Conservation (phyloP, 176 grass and related monocot species). For the Eragrostis nindensis region DNA sequence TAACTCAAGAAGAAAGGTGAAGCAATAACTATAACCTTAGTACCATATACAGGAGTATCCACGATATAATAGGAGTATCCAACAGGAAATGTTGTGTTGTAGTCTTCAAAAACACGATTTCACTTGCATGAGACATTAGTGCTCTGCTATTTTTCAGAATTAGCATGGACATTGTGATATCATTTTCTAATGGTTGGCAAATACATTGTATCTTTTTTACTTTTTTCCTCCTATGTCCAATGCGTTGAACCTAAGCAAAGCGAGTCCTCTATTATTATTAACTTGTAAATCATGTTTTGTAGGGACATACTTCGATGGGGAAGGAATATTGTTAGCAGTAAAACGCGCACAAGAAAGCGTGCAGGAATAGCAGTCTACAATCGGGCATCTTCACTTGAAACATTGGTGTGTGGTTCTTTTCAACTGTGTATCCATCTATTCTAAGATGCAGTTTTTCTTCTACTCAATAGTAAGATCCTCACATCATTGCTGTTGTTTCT, state of each 20-base stretch:
- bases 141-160: not conserved
- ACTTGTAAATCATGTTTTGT: constrained; percentile 33
- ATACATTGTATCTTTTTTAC: constrained; percentile 1
- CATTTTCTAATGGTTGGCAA: not conserved
- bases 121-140: not conserved
- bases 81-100: not conserved
- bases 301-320: constrained; percentile 97
- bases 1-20: constrained; percentile 97
- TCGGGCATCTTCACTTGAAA: constrained; percentile 93
- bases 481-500: constrained; percentile 11
- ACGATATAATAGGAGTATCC: constrained; percentile 3
- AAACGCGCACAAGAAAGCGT: constrained; percentile 89
- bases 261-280: not conserved
- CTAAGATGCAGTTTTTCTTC: not conserved
- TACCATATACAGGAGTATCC: not conserved
- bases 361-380: constrained; percentile 87
- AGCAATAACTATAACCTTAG: constrained; percentile 3
- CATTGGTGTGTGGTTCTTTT: constrained; percentile 60
- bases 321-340: constrained; percentile 91
- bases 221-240: not conserved
- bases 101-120: not conserved
- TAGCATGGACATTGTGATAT: too few relatives aligned
- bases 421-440: not conserved
- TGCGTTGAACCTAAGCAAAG: not conserved
- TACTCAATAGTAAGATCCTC: not conserved